Base-by-base conservation (phyloP, 306 rosid genomes). In the Datisca glomerata region DNA sequence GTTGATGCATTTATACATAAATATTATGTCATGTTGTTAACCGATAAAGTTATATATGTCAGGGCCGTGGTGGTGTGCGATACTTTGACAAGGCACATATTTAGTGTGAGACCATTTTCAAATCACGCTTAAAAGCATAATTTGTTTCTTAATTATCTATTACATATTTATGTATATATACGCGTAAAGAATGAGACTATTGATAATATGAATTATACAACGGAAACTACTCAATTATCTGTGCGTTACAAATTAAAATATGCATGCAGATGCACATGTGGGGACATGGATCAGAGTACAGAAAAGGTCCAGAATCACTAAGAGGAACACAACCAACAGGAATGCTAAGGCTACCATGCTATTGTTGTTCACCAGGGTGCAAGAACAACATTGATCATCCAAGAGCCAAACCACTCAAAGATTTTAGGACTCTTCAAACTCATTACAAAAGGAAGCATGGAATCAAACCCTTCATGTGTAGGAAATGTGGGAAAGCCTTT, bases 271-370 rank as follows among this genome's bases (percentile, higher is more conserved):
- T 87, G 97, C 97, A 87, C 61, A 87, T 87, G 97, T 87, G 97
- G 97, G 97, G 97, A 70, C 97, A 87, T 66, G 97, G 97, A 31
- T 87, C 97, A 22, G 94, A 87, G 20, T 87, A 87, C 49, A 74
- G 97, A 72, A 83, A 83, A 68, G 97, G 97, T 34, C 94, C 97
- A 0, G 97, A 87, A 45, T 87, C 97, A 1, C 74, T 87, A n/a
- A 63, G 97, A 24, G 97, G 97, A 0, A 87, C 85, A 1, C 97
- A 87, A 57, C 97, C 97, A 47, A 87, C 97, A 11, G 97, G 94
- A 6, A 87, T 87, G 97, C 53, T 87, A 7, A 63, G 97, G 66
- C 93, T 87, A 24, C 97, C 97, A 1, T 87, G 97, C 65, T 87
- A 79, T 45, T 87, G 97, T 13, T 87, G 97, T 57, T 72, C 97